Percentiles rank a stretch among this genome's conserved stretches.
Conservation (phyloP, 164 flowering plant species). For the Chimonanthus praecox region DNA sequence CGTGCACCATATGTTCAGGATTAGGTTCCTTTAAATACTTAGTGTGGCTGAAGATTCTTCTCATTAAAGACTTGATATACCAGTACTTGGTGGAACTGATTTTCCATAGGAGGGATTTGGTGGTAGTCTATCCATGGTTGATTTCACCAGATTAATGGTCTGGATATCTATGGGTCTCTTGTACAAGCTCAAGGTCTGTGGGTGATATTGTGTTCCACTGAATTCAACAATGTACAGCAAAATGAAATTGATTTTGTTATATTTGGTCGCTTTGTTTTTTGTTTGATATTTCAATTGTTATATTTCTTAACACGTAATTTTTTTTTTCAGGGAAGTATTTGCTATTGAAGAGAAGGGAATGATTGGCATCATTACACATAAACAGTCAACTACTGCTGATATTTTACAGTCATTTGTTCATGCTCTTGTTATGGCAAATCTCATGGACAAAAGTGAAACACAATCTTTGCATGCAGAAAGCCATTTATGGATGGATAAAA, state of each 20-base stretch:
- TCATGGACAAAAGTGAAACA: slow-evolving; percentile 16
- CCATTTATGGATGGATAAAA: slow-evolving; percentile 73
- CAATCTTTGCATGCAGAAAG: slow-evolving; percentile 43
- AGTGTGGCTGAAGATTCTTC: no score
- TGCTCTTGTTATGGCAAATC: slow-evolving; percentile 66
- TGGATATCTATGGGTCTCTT: no score
- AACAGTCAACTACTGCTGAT: slow-evolving; percentile 63
- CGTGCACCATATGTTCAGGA: not conserved
- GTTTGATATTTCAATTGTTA: not conserved
- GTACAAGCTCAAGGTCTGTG: no score
- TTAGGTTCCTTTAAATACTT: no score
- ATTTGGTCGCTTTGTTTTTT: not conserved
- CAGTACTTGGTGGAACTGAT: no score
- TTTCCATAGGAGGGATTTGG: no score
- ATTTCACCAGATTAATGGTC: no score
- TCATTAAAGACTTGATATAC: no score
- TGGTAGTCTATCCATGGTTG: no score
- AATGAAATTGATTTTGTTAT: not conserved
- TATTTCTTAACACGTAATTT: not conserved
- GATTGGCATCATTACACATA: slow-evolving; percentile 53
- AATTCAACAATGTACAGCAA: not conserved
- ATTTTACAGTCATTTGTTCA: slow-evolving; percentile 72
- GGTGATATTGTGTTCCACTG: not conserved
- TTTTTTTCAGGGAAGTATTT: slow-evolving; percentile 54
- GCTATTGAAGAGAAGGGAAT: slow-evolving; percentile 48